Percentiles rank a stretch among this genome's conserved stretches.
These are phyloP conservation scores for Avena eriantha DNA, from an alignment of 176 grass and related monocot species.

Conservation along the genomic window DNA sequence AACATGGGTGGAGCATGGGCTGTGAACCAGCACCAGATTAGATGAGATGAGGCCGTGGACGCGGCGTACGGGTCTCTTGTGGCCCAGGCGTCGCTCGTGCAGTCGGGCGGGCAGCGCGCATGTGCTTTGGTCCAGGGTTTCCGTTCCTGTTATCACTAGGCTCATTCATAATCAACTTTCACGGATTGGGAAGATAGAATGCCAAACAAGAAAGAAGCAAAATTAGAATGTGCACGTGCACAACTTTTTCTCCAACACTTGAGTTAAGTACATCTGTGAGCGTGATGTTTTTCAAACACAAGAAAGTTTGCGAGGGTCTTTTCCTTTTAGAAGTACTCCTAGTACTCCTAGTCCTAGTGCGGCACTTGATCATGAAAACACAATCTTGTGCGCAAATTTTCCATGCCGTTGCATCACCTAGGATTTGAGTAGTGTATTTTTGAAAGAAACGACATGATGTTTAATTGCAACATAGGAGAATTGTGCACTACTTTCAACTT, in stretches of 20 bases:
- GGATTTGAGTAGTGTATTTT: neutral
- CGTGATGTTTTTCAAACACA: neutral
- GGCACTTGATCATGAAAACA: neutral
- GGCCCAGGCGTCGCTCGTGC: neutral
- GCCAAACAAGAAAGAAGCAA: neutral
- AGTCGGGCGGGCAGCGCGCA: neutral
- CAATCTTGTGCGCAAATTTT: neutral
- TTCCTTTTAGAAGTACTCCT: neutral
- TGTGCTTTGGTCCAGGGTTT: neutral
- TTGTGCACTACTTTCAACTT: slow-evolving; percentile 16
- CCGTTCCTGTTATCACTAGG: no score
- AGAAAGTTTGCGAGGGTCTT: neutral
- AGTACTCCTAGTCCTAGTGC: neutral
- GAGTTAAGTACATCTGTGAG: slow-evolving; percentile 23
- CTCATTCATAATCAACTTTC: neutral
- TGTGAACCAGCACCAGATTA: slow-evolving; percentile 20
- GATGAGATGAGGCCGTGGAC: slow-evolving; percentile 23
- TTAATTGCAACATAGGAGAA: neutral
- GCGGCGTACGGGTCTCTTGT: slow-evolving; percentile 24
- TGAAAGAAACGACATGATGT: neutral
- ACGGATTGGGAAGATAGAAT: neutral
- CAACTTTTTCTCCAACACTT: neutral
- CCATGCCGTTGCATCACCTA: neutral
- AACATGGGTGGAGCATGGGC: slow-evolving; percentile 44
- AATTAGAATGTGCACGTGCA: neutral